Evolutionary conservation across 495 filamentous ascomycete species (phyloP).

Genomic region (Daldinia vernicosa): DNA sequence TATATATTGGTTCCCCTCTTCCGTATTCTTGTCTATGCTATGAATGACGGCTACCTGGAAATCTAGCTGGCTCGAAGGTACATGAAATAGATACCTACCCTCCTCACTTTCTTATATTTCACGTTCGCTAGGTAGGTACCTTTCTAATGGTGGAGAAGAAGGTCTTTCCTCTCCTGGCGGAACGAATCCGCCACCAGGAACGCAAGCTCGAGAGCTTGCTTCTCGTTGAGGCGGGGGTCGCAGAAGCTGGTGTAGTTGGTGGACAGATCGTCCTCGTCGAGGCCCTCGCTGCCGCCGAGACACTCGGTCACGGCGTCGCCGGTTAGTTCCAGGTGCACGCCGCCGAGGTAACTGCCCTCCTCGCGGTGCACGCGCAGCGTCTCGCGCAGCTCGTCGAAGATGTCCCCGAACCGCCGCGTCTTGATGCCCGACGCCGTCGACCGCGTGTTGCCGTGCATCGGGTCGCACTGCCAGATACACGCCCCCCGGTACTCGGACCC

Average conservation of each 20-base stretch:
- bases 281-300: conserved; percentile 85
- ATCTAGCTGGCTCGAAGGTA: too few relatives aligned
- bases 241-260: conserved; percentile 94
- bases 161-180: conserved; percentile 50
- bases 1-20: background rate
- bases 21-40: background rate
- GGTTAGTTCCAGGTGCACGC: conserved; percentile 93
- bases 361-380: conserved; percentile 85
- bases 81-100: too few relatives aligned
- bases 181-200: conserved; percentile 91
- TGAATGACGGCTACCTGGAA: background rate
- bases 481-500: conserved; percentile 69
- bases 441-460: conserved; percentile 92
- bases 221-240: conserved; percentile 94
- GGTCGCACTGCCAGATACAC: conserved; percentile 98
- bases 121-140: background rate
- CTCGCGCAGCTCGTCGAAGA: conserved; percentile 82
- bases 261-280: conserved; percentile 85
- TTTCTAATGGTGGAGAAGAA: conserved; percentile 21
- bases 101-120: too few relatives aligned
- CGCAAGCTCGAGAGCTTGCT: conserved; percentile 93
- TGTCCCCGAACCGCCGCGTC: conserved; percentile 86
- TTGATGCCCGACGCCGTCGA: conserved; percentile 80
- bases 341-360: conserved; percentile 83
- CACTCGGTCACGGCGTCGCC: conserved; percentile 98